These are phyloP conservation scores for Abortiporus biennis DNA, from an alignment of 1,284 basidiomycete genomes.

Conservation along the genomic window DNA sequence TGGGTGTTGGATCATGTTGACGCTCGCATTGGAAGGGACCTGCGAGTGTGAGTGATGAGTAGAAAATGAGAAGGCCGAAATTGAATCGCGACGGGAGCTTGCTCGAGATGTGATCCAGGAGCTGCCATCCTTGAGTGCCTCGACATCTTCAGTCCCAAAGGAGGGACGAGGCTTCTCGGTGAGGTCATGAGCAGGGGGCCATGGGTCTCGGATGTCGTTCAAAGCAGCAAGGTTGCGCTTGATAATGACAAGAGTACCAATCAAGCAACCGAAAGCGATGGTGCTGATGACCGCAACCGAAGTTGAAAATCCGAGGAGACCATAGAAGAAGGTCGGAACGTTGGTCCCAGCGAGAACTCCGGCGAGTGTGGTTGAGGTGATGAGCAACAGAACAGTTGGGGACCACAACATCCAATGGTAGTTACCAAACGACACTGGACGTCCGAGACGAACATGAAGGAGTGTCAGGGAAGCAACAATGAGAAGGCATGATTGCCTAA, in stretches of 20 bases:
- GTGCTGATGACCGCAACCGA: conserved; percentile 45
- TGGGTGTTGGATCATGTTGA: conserved; percentile 28
- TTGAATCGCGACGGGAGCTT: conserved; percentile 47
- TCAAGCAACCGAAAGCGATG: conserved; percentile 45
- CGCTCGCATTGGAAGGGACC: conserved; percentile 25
- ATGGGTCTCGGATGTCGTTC: conserved; percentile 43
- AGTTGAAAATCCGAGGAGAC: conserved; percentile 51
- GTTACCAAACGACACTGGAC: conserved; percentile 55
- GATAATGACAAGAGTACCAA: conserved; percentile 54
- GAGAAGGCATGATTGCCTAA: conserved; percentile 60
- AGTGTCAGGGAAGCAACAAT: conserved; percentile 54
- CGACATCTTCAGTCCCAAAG: conserved; percentile 61
- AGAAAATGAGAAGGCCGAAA: conserved; percentile 66
- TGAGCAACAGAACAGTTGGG: conserved; percentile 46
- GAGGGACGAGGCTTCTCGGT: conserved; percentile 51
- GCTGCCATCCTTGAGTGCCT: conserved; percentile 60
- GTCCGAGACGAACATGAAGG: conserved; percentile 61
- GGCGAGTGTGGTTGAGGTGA: conserved; percentile 51
- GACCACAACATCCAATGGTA: conserved; percentile 68
- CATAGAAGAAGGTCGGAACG: conserved; percentile 50
- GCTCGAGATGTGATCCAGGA: conserved; percentile 71
- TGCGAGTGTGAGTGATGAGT: conserved; percentile 44
- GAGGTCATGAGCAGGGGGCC: conserved; percentile 45
- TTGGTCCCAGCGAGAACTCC: conserved; percentile 50
- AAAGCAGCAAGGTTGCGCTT: conserved; percentile 53